These are phyloP conservation scores for Trematosphaeria pertusa DNA, from an alignment of 2,329 filamentous ascomycete genomes.

Conservation along the genomic window DNA sequence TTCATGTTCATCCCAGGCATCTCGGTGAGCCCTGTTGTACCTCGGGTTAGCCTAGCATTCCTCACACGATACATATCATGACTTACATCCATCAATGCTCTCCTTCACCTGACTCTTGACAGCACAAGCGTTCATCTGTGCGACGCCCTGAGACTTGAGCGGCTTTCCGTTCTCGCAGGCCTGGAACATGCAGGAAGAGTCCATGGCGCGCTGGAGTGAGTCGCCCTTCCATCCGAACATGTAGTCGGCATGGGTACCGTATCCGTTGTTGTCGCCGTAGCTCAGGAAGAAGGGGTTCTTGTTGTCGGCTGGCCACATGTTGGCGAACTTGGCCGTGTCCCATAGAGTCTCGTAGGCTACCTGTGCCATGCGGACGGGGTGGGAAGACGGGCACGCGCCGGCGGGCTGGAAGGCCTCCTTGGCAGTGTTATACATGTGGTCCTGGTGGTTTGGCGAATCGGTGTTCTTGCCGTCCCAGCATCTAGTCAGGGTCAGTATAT, in stretches of 20 bases:
- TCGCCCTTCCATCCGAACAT: conserved; percentile 37
- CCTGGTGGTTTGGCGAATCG: conserved; percentile 62
- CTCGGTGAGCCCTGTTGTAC: not conserved
- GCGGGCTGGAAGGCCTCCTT: conserved; percentile 28
- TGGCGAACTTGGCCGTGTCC: conserved; percentile 38
- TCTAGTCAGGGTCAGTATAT: conserved; percentile 13
- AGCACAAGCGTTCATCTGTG: conserved; percentile 9
- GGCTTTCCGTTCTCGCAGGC: conserved; percentile 22
- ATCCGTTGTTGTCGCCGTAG: conserved; percentile 29
- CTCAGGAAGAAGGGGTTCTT: conserved; percentile 22
- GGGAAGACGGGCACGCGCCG: conserved; percentile 31
- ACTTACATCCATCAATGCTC: conserved; percentile 15
- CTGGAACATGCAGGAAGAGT: conserved; percentile 29
- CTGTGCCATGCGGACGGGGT: conserved; percentile 35
- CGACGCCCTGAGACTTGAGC: conserved; percentile 24
- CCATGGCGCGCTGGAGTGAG: conserved; percentile 29
- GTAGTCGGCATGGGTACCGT: conserved; percentile 35
- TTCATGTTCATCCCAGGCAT: not conserved
- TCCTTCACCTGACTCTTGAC: conserved; percentile 7
- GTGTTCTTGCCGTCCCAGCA: conserved; percentile 71
- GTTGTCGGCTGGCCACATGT: conserved; percentile 36
- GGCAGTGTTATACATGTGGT: conserved; percentile 35
- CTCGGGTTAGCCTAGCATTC: not conserved
- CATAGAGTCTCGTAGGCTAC: conserved; percentile 38
- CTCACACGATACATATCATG: not conserved